These are phyloP conservation scores for Oxyria digyna DNA, from an alignment of 148 eudicot genomes.

Conservation along the genomic window DNA sequence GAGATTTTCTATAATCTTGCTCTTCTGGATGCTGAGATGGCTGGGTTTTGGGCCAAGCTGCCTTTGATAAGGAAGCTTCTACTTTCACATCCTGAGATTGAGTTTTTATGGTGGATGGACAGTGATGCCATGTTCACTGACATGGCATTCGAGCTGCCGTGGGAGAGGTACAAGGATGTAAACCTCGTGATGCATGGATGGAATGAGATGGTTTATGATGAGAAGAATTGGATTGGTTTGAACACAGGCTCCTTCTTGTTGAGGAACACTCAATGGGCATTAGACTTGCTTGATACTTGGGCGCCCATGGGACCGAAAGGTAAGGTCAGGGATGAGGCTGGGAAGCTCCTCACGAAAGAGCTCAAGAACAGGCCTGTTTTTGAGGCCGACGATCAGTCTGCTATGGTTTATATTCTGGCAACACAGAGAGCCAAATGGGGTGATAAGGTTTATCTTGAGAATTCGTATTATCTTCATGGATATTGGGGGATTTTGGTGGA, in stretches of 20 bases:
- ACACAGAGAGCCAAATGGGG: slow-evolving; percentile 59
- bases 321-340: slow-evolving; percentile 50
- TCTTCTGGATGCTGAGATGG: slow-evolving; percentile 54
- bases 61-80: slow-evolving; percentile 55
- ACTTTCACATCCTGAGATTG: slow-evolving; percentile 66
- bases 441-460: slow-evolving; percentile 62
- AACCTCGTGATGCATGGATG: slow-evolving; percentile 72
- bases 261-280: slow-evolving; percentile 61
- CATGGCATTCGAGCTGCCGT: slow-evolving; percentile 67
- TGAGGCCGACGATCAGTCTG: slow-evolving; percentile 84
- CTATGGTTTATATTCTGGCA: slow-evolving; percentile 55
- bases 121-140: slow-evolving; percentile 87
- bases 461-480: slow-evolving; percentile 54
- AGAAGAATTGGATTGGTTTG: slow-evolving; percentile 73
- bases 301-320: slow-evolving; percentile 75
- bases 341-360: slow-evolving; percentile 39
- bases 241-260: slow-evolving; percentile 63
- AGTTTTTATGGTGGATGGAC: slow-evolving; percentile 91
- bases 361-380: slow-evolving; percentile 63
- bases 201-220: slow-evolving; percentile 63
- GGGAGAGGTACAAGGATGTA: slow-evolving; percentile 45
- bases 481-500: slow-evolving; percentile 75
- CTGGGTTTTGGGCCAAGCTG: slow-evolving; percentile 74
- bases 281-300: slow-evolving; percentile 64
- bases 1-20: slow-evolving; percentile 72